Evolutionary conservation across 352 stramenopile genomes (phyloP).

Genomic region (Plasmopara viticola): DNA sequence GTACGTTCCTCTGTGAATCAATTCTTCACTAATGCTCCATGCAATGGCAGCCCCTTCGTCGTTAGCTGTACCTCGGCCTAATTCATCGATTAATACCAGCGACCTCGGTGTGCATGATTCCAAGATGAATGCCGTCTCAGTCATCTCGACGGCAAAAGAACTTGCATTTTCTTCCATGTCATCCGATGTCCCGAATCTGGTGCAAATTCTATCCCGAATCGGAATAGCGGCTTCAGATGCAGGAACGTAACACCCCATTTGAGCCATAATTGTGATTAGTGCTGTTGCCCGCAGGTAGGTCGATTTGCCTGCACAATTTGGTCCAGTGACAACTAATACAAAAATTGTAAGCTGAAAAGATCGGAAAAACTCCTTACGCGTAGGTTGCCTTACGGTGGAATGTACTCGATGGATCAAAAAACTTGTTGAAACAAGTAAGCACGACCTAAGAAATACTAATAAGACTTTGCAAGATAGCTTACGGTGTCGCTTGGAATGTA

Average conservation of each 20-base stretch:
- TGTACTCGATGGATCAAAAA: constrained; percentile 64
- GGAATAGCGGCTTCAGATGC: constrained; percentile 75
- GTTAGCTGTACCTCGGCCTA: constrained; percentile 86
- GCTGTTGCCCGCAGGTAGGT: constrained; percentile 81
- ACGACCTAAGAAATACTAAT: not conserved
- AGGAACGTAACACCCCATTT: constrained; percentile 89
- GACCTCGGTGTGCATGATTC: constrained; percentile 59
- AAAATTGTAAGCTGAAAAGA: too few relatives aligned
- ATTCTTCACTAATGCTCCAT: constrained; percentile 81
- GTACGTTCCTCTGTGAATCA: constrained; percentile 63
- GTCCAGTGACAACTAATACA: constrained; percentile 69
- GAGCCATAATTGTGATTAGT: constrained; percentile 86
- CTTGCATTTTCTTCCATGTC: constrained; percentile 92
- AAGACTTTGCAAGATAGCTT: constrained; percentile 1
- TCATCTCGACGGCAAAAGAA: constrained; percentile 90
- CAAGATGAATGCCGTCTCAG: constrained; percentile 82
- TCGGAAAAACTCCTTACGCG: not conserved
- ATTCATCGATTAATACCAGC: constrained; percentile 88
- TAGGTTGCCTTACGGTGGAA: constrained; percentile 48
- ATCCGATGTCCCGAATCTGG: constrained; percentile 87
- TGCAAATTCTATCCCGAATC: constrained; percentile 85
- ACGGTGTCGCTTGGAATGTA: constrained; percentile 88
- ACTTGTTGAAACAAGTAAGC: constrained; percentile 25
- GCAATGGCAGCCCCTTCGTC: constrained; percentile 86
- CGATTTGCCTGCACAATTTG: constrained; percentile 90